Percentiles rank a stretch among this genome's conserved stretches.
Evolutionary conservation across 2,329 filamentous ascomycete genomes (phyloP).

Genomic region (Paraconiothyrium brasiliense): DNA sequence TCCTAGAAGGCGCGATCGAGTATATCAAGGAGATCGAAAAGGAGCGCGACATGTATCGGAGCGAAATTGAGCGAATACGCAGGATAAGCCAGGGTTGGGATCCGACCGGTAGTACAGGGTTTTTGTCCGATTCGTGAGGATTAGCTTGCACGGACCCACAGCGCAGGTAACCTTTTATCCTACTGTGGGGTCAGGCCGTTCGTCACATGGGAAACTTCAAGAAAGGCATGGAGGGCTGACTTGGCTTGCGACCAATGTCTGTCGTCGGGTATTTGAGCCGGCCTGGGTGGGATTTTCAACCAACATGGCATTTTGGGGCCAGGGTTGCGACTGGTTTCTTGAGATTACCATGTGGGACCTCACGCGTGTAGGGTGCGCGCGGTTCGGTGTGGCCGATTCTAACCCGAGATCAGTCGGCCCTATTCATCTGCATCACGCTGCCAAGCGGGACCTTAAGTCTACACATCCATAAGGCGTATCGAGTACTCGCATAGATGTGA

Average conservation of each 20-base stretch:
- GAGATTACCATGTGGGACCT: background rate
- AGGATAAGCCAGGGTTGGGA: background rate
- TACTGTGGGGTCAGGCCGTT: background rate
- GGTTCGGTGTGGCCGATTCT: background rate
- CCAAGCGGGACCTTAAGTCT: too few relatives aligned
- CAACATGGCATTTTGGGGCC: background rate
- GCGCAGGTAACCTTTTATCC: background rate
- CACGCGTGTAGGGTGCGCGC: background rate
- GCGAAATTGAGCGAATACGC: conserved; percentile 39
- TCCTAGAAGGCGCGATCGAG: conserved; percentile 44
- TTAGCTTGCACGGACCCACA: background rate
- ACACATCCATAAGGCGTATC: too few relatives aligned
- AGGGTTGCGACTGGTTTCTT: background rate
- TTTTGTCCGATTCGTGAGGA: background rate
- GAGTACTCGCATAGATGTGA: too few relatives aligned
- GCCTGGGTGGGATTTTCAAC: background rate
- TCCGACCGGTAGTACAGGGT: background rate
- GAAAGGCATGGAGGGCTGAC: too few relatives aligned
- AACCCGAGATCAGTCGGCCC: too few relatives aligned
- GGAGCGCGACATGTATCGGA: conserved; percentile 37
- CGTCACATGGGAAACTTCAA: too few relatives aligned
- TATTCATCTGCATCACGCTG: too few relatives aligned
- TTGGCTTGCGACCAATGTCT: too few relatives aligned
- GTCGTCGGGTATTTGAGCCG: background rate
- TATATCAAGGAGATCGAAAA: conserved; percentile 43